These are phyloP conservation scores for Xylariomycetidae sp. DNA, from an alignment of 2,329 filamentous ascomycete genomes.

Conservation along the genomic window DNA sequence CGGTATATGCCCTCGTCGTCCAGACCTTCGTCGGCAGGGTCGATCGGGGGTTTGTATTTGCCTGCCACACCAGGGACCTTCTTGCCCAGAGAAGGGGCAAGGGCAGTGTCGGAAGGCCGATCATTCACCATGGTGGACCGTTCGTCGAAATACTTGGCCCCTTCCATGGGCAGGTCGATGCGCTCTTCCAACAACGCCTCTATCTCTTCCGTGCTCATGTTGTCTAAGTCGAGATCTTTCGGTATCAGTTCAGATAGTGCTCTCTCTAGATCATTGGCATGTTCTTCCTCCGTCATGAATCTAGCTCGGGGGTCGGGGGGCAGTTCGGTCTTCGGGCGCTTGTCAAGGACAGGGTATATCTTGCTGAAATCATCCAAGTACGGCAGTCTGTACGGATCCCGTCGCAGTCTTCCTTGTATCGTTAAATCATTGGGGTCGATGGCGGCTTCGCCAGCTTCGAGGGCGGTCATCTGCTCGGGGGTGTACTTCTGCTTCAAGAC, in stretches of 20 bases:
- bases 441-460: conserved; percentile 74
- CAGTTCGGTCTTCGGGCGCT: conserved; percentile 47
- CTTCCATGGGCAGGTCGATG: conserved; percentile 15
- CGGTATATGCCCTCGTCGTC: conserved; percentile 48
- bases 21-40: conserved; percentile 45
- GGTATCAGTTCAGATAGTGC: conserved; percentile 40
- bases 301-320: conserved; percentile 53
- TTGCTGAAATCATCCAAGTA: conserved; percentile 82
- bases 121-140: conserved; percentile 32
- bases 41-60: conserved; percentile 42
- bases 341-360: conserved; percentile 74
- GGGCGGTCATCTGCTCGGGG: conserved; percentile 72
- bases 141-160: conserved; percentile 26
- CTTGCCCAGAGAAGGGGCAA: conserved; percentile 45
- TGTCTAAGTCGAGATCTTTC: conserved; percentile 40
- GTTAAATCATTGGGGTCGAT: conserved; percentile 72
- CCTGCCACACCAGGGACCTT: conserved; percentile 50
- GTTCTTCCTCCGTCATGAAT: conserved; percentile 60
- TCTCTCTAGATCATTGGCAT: conserved; percentile 51
- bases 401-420: conserved; percentile 65
- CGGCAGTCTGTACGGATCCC: conserved; percentile 65
- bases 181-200: conserved; percentile 27
- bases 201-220: conserved; percentile 47
- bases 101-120: conserved; percentile 34
- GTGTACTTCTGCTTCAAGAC: conserved; percentile 66